Evolutionary conservation across 495 filamentous ascomycete genomes (phyloP), one percentile per base, ranked within the genome.

Genomic region (Gamarada debralockiae): DNA sequence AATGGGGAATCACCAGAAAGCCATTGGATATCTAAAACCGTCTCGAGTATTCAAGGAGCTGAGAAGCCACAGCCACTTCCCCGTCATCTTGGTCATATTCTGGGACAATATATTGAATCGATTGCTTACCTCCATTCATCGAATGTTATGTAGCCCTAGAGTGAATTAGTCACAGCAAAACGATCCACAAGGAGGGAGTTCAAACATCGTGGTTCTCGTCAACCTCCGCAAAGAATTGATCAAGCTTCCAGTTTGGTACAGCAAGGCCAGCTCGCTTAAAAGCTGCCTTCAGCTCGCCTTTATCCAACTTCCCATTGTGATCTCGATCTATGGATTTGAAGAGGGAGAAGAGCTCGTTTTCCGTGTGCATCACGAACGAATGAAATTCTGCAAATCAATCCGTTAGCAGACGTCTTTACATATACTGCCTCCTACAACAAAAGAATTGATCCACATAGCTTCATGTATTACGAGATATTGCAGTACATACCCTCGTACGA

Each of bases 251-350:
- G 51, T 71, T 82, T 9, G 91, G 85, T 1, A 97, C 86, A 1
- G 81, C 77, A 41, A 98, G 77, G 17, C 90, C 93, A 27, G 90
- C 85, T 23, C 73, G 78, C 43, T 80, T 67, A 64, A 97, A 95
- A 8, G 93, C 93, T 18, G 71, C 69, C 45, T 78, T 79, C 37
- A 98, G 77, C 70, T 97, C 93, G 14, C 68, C 69, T 66, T 93
- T 93, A 61, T 95, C 89, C 37, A 98, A 75, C 68, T 90, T 90
- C 45, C 92, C 92, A 65, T 96, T 91, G 20, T 82, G 72, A 61
- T 97, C 84, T 50, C 79, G 78, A 66, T 98, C 93, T 55, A 98
- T 96, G 45, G 79, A 84, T 60, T 84, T 78, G 71, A 97, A 98
- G 34, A 98, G 81, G 29, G 77, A 58, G 70, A 80, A 83, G 14